A percentile compares a stretch with the other conserved stretches of the same genome.
phyloP scores from a whole-genome alignment of 1,139 yeast species.

The Hansenula lynferdii region DNA sequence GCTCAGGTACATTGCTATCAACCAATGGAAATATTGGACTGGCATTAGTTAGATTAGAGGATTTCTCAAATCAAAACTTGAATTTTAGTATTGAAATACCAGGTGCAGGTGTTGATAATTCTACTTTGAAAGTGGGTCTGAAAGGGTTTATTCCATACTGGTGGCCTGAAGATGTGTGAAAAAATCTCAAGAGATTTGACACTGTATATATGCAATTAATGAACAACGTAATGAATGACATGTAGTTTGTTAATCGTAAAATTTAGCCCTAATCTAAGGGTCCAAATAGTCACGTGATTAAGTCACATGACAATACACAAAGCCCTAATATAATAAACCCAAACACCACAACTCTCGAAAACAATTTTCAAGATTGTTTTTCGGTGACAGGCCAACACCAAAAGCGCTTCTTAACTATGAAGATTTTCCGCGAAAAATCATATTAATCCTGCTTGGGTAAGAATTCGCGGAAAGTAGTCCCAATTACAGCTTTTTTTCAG shows the following conservation, averaged over 20 bases:
- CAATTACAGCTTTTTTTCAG: neutral
- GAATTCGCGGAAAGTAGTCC: neutral
- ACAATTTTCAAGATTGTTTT: too few species aligned
- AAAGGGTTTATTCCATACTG: slow-evolving; percentile 55
- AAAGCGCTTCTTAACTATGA: too few species aligned
- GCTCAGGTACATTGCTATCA: slow-evolving; percentile 57
- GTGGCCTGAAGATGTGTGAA: slow-evolving; percentile 55
- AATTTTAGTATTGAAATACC: slow-evolving; percentile 27
- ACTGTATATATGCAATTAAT: too few species aligned
- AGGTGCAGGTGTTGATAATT: slow-evolving; percentile 15
- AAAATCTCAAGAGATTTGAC: too few species aligned
- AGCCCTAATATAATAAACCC: neutral
- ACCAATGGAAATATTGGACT: slow-evolving; percentile 61
- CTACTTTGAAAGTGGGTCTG: slow-evolving; percentile 30
- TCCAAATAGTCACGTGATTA: too few species aligned
- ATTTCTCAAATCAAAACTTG: slow-evolving; percentile 31
- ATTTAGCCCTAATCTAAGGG: too few species aligned
- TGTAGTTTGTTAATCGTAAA: too few species aligned
- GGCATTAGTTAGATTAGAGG: slow-evolving; percentile 43
- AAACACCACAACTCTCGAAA: neutral
- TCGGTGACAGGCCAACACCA: too few species aligned
- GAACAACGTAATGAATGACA: too few species aligned
- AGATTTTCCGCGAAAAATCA: too few species aligned
- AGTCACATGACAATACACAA: neutral
- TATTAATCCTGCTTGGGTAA: too few species aligned